A percentile compares a stretch with the other conserved stretches of the same genome.
Evolutionary conservation across 73 alveolate species (phyloP).

Genomic region (Paramecium pentaurelia): DNA sequence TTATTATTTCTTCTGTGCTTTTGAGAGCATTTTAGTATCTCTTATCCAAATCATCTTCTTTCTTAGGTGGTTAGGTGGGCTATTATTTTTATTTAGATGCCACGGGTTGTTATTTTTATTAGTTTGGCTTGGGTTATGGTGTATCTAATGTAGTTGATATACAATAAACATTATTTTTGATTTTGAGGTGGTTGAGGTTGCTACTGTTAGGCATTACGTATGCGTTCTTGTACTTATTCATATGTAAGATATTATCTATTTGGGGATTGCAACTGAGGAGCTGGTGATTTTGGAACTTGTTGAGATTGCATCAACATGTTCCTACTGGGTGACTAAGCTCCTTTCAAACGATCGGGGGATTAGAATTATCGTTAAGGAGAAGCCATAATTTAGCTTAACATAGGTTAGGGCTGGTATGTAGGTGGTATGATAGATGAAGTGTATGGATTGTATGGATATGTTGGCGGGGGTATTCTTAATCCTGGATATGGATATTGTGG

Average conservation of each 20-base stretch:
- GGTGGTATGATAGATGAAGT: conserved; percentile 12
- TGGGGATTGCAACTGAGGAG: not conserved
- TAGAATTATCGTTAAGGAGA: conserved; percentile 23
- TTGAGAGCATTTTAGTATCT: conserved; percentile 22
- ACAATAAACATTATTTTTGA: not conserved
- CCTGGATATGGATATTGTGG: not conserved
- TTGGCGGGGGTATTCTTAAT: not conserved
- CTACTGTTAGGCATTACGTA: not conserved
- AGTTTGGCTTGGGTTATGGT: not conserved
- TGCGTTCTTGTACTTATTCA: conserved; percentile 2
- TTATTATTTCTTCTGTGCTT: not conserved
- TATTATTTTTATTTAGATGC: not conserved
- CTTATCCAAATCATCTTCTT: not conserved
- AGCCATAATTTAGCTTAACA: not conserved
- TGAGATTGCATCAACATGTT: conserved; percentile 6
- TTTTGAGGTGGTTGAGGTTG: not conserved
- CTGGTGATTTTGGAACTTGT: not conserved
- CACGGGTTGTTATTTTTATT: not conserved
- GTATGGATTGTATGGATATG: not conserved
- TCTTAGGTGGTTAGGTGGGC: not conserved
- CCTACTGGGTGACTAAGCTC: not conserved
- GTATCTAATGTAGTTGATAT: not conserved
- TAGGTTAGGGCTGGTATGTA: not conserved
- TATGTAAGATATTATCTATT: not conserved
- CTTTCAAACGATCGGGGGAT: conserved; percentile 16